Evolutionary conservation across 2,329 filamentous ascomycete species (phyloP).

Genomic region (Botrytis porri): DNA sequence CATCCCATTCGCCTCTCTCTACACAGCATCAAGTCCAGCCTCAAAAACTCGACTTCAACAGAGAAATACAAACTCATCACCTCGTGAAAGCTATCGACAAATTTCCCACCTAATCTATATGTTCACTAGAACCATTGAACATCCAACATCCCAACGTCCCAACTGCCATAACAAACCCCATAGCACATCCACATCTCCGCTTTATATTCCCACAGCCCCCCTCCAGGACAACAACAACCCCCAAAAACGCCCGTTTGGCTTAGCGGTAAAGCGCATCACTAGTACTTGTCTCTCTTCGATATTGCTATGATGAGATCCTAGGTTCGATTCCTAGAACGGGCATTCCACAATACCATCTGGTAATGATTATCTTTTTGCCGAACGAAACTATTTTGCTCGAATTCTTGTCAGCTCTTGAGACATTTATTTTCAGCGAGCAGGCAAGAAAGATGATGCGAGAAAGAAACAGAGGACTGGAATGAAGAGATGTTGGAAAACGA

Average conservation of each 20-base stretch:
- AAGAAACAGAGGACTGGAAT: not conserved
- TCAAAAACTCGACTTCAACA: not conserved
- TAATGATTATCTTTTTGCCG: accelerated
- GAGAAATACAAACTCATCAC: not conserved
- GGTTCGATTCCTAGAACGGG: conserved; percentile 18
- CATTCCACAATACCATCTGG: accelerated
- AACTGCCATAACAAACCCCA: not conserved
- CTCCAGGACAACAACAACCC: accelerated
- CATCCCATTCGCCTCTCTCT: not conserved
- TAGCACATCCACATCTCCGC: accelerated
- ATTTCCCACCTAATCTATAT: not conserved
- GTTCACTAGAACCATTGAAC: not conserved
- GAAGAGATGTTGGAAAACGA: no score
- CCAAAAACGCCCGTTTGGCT: conserved; percentile 8
- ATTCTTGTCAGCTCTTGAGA: not conserved
- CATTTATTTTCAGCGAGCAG: not conserved
- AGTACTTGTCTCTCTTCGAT: no score
- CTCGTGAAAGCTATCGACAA: not conserved
- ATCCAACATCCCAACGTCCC: not conserved
- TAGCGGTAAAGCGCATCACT: conserved; percentile 19
- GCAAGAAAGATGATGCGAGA: not conserved
- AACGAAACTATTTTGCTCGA: not conserved
- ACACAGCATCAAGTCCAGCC: not conserved
- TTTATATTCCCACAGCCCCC: accelerated
- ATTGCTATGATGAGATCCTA: conserved; percentile 19